Evolutionary conservation across 148 eudicot genomes (phyloP).

Genomic region (Arbutus unedo): DNA sequence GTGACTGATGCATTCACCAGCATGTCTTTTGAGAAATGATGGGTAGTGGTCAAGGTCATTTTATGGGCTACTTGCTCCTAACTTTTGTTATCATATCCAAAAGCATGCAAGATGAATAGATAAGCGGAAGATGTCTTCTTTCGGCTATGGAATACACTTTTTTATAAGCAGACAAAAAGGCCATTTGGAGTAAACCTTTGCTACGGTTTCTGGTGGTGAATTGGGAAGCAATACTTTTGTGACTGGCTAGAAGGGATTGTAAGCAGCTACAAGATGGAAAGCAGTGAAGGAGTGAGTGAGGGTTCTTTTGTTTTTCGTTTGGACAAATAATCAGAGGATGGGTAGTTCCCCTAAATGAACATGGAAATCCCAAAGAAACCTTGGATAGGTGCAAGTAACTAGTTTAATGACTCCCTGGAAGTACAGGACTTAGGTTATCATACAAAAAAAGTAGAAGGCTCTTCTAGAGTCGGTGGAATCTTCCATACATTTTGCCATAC

Average conservation of each 20-base stretch:
- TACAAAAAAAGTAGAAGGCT: not conserved
- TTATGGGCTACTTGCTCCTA: not conserved
- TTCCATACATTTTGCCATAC: not conserved
- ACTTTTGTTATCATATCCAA: not conserved
- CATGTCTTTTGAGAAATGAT: not conserved
- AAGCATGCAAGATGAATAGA: not conserved
- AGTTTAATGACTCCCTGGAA: not conserved
- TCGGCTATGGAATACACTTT: not conserved
- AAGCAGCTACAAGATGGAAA: not conserved
- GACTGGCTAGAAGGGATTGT: not conserved
- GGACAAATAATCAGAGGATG: not conserved
- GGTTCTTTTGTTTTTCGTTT: not conserved
- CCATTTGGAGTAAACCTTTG: not conserved
- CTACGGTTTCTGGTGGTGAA: not conserved
- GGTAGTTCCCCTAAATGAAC: not conserved
- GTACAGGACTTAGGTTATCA: not conserved
- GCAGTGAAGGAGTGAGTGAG: slow-evolving; percentile 1
- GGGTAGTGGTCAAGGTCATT: not conserved
- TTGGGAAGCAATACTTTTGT: not conserved
- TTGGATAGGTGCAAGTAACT: slow-evolving; percentile 2
- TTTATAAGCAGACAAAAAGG: not conserved
- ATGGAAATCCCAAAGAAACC: not conserved
- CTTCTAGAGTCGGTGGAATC: not conserved
- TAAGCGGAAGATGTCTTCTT: not conserved
- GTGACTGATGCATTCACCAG: not conserved